Conservation (phyloP, 2,329 filamentous ascomycete genomes). For the Aspergillus sp. region DNA sequence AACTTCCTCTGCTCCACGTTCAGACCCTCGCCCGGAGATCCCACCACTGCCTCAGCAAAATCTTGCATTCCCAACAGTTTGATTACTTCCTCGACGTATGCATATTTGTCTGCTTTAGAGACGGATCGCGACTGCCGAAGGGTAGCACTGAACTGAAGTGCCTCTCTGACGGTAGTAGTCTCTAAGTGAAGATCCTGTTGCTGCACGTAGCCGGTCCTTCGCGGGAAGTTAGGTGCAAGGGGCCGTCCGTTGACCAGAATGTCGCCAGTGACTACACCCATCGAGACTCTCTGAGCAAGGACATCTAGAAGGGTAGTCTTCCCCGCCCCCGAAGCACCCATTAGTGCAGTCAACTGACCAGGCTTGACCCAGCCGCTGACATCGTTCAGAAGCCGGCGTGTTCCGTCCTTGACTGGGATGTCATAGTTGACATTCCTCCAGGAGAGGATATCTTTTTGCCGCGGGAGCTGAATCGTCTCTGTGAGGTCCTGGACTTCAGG, state of each 20-base stretch:
- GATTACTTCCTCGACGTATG: constrained; percentile 76
- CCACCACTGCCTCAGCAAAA: constrained; percentile 80
- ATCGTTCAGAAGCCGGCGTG: constrained; percentile 57
- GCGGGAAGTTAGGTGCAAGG: constrained; percentile 55
- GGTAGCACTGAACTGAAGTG: constrained; percentile 76
- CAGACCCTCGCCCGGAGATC: constrained; percentile 72
- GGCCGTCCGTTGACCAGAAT: constrained; percentile 61
- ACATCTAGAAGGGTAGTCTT: constrained; percentile 58
- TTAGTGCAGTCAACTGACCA: constrained; percentile 51
- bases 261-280: constrained; percentile 61
- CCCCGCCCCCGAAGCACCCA: constrained; percentile 60
- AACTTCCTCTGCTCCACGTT: constrained; percentile 61
- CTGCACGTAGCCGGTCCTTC: constrained; percentile 63
- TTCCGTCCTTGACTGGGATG: constrained; percentile 71
- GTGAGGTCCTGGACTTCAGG: constrained; percentile 36
- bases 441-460: constrained; percentile 72
- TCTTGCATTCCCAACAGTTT: constrained; percentile 80
- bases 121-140: constrained; percentile 75
- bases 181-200: constrained; percentile 72
- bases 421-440: constrained; percentile 79
- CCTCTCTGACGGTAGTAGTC: constrained; percentile 79
- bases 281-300: constrained; percentile 53
- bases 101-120: constrained; percentile 68
- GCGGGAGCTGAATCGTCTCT: constrained; percentile 45
- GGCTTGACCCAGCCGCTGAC: constrained; percentile 54